phyloP scores from a whole-genome alignment of 1,139 yeast species.

The Sugiyamaella xylanicola region DNA sequence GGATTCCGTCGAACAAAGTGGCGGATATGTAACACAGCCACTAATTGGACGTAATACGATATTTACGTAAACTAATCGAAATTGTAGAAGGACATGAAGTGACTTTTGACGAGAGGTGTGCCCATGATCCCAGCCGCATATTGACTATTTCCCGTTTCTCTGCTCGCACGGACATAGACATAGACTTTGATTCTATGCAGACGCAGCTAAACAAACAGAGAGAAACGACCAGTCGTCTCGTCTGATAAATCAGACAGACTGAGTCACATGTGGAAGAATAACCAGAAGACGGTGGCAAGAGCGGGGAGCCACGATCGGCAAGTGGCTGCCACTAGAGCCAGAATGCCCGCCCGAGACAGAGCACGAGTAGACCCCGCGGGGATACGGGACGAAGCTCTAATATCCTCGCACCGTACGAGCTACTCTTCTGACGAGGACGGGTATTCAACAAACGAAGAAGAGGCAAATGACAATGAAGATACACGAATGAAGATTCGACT shows the following conservation, averaged over 20 bases:
- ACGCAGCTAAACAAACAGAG: not conserved
- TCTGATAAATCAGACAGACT: not conserved
- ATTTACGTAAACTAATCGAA: too few relatives aligned
- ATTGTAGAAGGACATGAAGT: too few relatives aligned
- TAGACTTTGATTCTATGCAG: not conserved
- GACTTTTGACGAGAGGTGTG: too few relatives aligned
- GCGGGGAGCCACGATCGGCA: not conserved
- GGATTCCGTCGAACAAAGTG: too few relatives aligned
- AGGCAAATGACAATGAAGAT: conserved; percentile 5
- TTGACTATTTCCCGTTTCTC: not conserved
- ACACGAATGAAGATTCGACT: conserved; percentile 13
- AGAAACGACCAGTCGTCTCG: not conserved
- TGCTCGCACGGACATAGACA: not conserved
- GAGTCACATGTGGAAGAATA: conserved; percentile 7
- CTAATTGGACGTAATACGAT: too few relatives aligned
- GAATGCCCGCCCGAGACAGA: not conserved
- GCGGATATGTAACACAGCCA: too few relatives aligned
- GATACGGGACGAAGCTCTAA: not conserved
- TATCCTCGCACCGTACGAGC: not conserved
- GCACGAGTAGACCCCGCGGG: not conserved
- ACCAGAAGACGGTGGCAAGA: conserved; percentile 1
- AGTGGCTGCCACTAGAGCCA: not conserved
- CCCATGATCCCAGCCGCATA: not conserved
- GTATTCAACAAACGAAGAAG: conserved; percentile 2
- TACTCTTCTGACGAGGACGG: not conserved